Evolutionary conservation across 768 basidiomycete species (phyloP).

Genomic region (Russula virescens): DNA sequence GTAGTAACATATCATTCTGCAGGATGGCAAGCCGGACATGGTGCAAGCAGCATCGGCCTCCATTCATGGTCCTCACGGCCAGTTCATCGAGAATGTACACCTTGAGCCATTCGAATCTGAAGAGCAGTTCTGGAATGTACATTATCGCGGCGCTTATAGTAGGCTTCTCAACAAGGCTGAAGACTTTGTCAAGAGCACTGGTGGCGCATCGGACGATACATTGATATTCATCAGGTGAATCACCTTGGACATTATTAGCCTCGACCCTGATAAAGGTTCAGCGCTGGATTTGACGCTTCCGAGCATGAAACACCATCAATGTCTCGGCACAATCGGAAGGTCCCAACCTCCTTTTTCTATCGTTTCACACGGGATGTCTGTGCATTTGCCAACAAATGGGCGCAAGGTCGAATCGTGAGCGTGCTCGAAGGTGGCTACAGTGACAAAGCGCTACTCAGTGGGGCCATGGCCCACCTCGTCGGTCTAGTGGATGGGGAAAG

Average conservation of each 20-base stretch:
- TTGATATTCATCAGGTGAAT: constrained; percentile 81
- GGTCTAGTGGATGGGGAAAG: constrained; percentile 47
- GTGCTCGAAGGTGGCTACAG: constrained; percentile 96
- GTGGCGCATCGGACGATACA: constrained; percentile 59
- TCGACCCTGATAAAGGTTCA: constrained; percentile 30
- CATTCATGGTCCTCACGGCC: constrained; percentile 75
- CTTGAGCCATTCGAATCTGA: constrained; percentile 66
- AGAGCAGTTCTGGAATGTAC: constrained; percentile 64
- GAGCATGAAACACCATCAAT: constrained; percentile 88
- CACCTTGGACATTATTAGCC: background rate
- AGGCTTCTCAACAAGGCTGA: constrained; percentile 59
- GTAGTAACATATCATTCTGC: constrained; percentile 12
- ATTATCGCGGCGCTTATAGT: constrained; percentile 65
- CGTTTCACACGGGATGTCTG: constrained; percentile 73
- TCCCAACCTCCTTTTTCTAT: constrained; percentile 80
- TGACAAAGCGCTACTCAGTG: constrained; percentile 81
- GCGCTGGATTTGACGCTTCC: constrained; percentile 92
- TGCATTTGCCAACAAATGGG: constrained; percentile 56
- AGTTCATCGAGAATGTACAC: constrained; percentile 84
- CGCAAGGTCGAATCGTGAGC: constrained; percentile 69
- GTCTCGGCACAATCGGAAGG: constrained; percentile 88
- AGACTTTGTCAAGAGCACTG: constrained; percentile 64
- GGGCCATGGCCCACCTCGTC: constrained; percentile 71
- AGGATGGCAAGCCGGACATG: constrained; percentile 77
- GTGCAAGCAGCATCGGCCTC: constrained; percentile 85